Conservation (phyloP, 75 land plant species). For the Selaginella tamariscina region DNA sequence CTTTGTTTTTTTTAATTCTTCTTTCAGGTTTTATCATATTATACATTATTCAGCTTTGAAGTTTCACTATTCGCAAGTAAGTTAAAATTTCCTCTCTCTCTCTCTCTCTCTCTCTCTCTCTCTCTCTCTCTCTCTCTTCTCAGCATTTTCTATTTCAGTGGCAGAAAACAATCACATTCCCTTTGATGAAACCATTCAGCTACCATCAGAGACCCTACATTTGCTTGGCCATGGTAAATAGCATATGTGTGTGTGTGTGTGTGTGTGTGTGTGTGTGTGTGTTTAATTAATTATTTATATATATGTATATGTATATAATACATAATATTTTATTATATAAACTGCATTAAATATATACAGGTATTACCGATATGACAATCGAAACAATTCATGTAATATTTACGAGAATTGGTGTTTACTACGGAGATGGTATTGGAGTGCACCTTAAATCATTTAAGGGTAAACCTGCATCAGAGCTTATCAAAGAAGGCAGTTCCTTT, state of each 20-base stretch:
- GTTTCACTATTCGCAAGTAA: too few relatives aligned
- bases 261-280: not conserved
- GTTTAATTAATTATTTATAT: not conserved
- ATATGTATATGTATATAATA: too few relatives aligned
- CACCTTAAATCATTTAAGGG: slow-evolving; percentile 66
- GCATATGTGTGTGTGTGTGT: too few relatives aligned
- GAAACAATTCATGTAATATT: slow-evolving; percentile 82
- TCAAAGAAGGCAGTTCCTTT: slow-evolving; percentile 38
- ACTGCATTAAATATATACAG: too few relatives aligned
- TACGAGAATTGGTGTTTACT: slow-evolving; percentile 83
- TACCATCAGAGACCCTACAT: not conserved
- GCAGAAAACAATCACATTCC: not conserved
- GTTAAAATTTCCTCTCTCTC: too few relatives aligned
- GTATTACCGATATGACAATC: slow-evolving; percentile 81
- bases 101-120: too few relatives aligned
- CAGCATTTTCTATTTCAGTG: too few relatives aligned
- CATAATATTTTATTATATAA: too few relatives aligned
- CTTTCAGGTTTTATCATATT: too few relatives aligned
- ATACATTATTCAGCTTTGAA: too few relatives aligned
- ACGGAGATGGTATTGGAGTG: slow-evolving; percentile 31
- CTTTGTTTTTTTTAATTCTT: too few relatives aligned
- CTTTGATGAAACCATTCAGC: not conserved
- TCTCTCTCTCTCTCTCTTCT: not conserved
- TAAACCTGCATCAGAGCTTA: slow-evolving; percentile 39
- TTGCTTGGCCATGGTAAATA: not conserved